These are phyloP conservation scores for Mycosphaerella sp. DNA, from an alignment of 2,329 filamentous ascomycete species.

Conservation along the genomic window DNA sequence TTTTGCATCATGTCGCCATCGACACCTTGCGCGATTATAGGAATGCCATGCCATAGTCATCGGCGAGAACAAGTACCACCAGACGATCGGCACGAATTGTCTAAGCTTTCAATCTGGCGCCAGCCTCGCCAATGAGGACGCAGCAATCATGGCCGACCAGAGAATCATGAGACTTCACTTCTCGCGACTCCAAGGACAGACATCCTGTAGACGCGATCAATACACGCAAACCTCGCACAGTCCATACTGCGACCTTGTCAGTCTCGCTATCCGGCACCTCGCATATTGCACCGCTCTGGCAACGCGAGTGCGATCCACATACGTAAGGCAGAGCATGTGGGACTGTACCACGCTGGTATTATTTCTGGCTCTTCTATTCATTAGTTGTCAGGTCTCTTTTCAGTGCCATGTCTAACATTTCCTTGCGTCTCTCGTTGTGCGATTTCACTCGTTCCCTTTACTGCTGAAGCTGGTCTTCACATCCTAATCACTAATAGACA, in stretches of 20 bases:
- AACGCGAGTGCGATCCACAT: not conserved
- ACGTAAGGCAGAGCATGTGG: not conserved
- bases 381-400: slow-evolving; percentile 7
- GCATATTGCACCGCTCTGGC: not conserved
- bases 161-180: slow-evolving; percentile 13
- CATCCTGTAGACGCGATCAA: slow-evolving; percentile 22
- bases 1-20: not conserved
- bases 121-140: not conserved
- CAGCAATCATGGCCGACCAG: not conserved
- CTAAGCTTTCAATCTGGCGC: not conserved
- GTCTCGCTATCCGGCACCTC: not conserved
- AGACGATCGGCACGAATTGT: not conserved
- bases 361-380: not conserved
- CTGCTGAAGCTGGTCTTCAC: slow-evolving; percentile 29
- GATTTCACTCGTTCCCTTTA: slow-evolving; percentile 12
- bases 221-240: slow-evolving; percentile 24
- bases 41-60: not conserved
- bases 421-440: slow-evolving; percentile 11
- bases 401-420: slow-evolving; percentile 7
- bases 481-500: slow-evolving; percentile 15
- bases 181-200: slow-evolving; percentile 2
- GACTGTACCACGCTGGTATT: not conserved
- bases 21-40: not conserved
- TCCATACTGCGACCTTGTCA: slow-evolving; percentile 4
- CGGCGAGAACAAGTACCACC: not conserved